phyloP scores from a whole-genome alignment of 2,329 filamentous ascomycete genomes.

The Onygena corvina region DNA sequence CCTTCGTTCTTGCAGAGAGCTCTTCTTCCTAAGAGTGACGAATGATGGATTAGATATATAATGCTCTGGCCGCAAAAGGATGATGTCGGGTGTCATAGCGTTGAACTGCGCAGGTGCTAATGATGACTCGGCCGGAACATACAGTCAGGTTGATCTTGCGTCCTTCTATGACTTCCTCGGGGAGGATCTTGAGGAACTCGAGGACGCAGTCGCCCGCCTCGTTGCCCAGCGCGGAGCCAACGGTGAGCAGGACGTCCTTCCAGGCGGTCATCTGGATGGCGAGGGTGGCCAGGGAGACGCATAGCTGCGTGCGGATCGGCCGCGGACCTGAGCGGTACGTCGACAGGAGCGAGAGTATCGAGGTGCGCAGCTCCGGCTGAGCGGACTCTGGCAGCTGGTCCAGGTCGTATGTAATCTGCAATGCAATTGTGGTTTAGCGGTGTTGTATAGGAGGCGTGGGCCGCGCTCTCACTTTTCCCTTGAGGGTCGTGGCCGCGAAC shows the following conservation, averaged over 20 bases:
- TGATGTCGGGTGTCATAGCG: conserved; percentile 16
- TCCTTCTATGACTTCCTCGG: conserved; percentile 97
- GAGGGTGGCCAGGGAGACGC: conserved; percentile 84
- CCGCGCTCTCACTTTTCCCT: conserved; percentile 67
- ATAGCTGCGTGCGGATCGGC: conserved; percentile 76
- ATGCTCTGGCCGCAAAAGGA: conserved; percentile 15
- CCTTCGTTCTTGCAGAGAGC: conserved; percentile 68
- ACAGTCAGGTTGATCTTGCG: conserved; percentile 98
- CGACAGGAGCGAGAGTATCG: conserved; percentile 69
- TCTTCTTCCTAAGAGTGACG: conserved; percentile 73
- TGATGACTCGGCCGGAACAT: conserved; percentile 53
- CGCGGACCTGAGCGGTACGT: conserved; percentile 71
- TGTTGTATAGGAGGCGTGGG: conserved; percentile 6
- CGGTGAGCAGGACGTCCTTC: conserved; percentile 79
- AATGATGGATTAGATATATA: conserved; percentile 39
- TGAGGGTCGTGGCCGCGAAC: conserved; percentile 91
- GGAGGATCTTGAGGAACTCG: conserved; percentile 91
- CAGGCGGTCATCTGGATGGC: conserved; percentile 93
- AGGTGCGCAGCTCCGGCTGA: conserved; percentile 65
- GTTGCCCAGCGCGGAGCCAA: conserved; percentile 60
- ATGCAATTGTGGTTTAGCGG: neutral
- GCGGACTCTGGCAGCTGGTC: conserved; percentile 70
- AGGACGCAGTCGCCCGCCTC: conserved; percentile 75
- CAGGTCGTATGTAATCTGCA: conserved; percentile 89
- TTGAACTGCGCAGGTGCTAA: conserved; percentile 28